Base-by-base conservation (phyloP, 1,284 basidiomycete genomes). In the Retiboletus fuscus region DNA sequence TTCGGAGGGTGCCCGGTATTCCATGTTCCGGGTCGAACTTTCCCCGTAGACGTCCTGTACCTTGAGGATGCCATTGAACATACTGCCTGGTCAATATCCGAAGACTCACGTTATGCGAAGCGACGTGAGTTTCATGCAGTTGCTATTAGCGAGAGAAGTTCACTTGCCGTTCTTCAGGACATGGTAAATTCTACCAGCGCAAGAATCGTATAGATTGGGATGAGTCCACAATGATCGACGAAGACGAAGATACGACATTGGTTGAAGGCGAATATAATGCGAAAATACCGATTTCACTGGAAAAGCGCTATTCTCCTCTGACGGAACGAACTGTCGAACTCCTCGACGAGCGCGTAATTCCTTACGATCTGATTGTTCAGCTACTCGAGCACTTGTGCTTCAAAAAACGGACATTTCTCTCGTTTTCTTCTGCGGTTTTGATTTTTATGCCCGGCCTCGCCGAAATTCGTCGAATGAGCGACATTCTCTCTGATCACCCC, bases 381-480 rank as follows among this genome's bases (percentile, higher is more conserved):
- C 85, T 99, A 6, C 85, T 99, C 44, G 96, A 98, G 81, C 88
- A 87, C 44, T 87, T 99, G n/a, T 99, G 96, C 81, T 93, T 95
- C 72, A 88, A 91, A 65, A 90, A 92, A 73, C 73, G 79, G 0
- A 79, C 84, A 1, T 88, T 92, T 71, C 70, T 77, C 24, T 73
- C 83, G 1, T 97, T 92, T 83, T 98, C 96, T 5, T 84, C 90
- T 4, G 98, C 97, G 0, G 90, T 95, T 61, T 86, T 99, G 51
- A 87, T 99, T 72, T 99, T 99, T 83, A 91, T 99, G 90, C 97
- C 98, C 12, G 98, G 97, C 66, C 83, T 97, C 76, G 93, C 89
- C 34, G 97, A 98, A 82, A 99, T 99, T 70, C 92, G 97, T 51
- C 91, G 93, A 64, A 84, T 99, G 73, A 93, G 93, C 77, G 97